Evolutionary conservation across 352 stramenopile genomes (phyloP).

Genomic region (Globisporangium uncinulatum): DNA sequence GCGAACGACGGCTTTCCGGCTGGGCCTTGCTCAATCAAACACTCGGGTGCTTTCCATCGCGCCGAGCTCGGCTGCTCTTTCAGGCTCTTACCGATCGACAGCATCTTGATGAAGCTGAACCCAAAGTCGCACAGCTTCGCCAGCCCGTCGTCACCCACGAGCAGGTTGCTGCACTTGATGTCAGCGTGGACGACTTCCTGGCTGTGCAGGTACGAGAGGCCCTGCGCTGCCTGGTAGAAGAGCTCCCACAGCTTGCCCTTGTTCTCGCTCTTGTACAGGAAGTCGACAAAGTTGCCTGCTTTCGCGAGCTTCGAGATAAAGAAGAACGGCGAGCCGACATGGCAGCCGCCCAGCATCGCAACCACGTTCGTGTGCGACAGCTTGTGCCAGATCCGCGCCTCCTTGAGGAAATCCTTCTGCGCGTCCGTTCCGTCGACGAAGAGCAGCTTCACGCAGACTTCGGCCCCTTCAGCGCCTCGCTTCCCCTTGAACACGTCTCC

Average conservation of each 20-base stretch:
- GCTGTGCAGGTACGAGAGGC: constrained; percentile 50
- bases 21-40: background rate
- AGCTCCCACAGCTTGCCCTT: constrained; percentile 16
- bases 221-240: constrained; percentile 35
- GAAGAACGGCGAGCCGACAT: constrained; percentile 16
- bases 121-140: constrained; percentile 24
- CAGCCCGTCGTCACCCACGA: constrained; percentile 20
- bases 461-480: constrained; percentile 9
- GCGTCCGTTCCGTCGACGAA: background rate
- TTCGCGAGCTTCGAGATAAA: constrained; percentile 32
- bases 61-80: constrained; percentile 5
- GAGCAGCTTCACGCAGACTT: constrained; percentile 28
- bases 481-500: constrained; percentile 13
- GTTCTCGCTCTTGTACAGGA: constrained; percentile 17
- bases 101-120: constrained; percentile 12
- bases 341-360: constrained; percentile 18
- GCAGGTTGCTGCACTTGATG: constrained; percentile 52
- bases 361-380: constrained; percentile 21
- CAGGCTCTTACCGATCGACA: background rate
- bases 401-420: constrained; percentile 13
- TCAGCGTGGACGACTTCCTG: constrained; percentile 74
- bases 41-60: constrained; percentile 21
- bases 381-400: constrained; percentile 20
- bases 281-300: constrained; percentile 32
- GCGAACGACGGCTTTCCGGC: constrained; percentile 4